These are phyloP conservation scores for Aspergillus hancockii DNA, from an alignment of 495 filamentous ascomycete genomes.

Conservation along the genomic window DNA sequence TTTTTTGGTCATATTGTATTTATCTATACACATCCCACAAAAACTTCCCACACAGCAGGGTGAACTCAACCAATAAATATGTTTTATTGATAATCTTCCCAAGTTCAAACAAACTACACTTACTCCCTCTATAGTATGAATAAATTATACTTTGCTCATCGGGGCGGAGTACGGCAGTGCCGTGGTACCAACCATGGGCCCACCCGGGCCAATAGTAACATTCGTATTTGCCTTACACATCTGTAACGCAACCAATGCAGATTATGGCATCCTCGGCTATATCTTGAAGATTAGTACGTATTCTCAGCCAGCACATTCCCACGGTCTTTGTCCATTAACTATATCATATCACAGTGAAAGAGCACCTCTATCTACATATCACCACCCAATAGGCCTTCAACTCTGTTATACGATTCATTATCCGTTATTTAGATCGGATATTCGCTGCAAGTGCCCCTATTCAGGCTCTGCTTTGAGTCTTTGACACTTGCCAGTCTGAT, in stretches of 20 bases:
- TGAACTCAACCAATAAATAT: too few species aligned
- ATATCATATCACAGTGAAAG: not conserved
- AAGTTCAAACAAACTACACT: too few species aligned
- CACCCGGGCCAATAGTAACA: not conserved
- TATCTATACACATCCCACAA: too few species aligned
- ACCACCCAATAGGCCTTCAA: too few species aligned
- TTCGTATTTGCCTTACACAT: slow-evolving; percentile 20
- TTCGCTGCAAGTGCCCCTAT: too few species aligned
- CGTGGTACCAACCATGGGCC: not conserved
- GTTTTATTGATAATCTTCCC: too few species aligned
- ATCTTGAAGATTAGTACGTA: not conserved
- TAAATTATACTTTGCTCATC: slow-evolving; percentile 10
- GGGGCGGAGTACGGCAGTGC: not conserved
- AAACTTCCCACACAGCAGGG: too few species aligned
- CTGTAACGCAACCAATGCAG: slow-evolving; percentile 4
- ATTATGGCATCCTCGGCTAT: slow-evolving; percentile 7
- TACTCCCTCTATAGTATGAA: slow-evolving; percentile 12
- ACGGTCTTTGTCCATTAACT: not conserved
- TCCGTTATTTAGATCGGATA: too few species aligned
- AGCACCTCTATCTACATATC: not conserved
- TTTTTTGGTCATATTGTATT: too few species aligned
- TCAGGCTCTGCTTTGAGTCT: too few species aligned
- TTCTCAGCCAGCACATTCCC: not conserved
- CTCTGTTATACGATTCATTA: too few species aligned
- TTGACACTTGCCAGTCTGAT: too few species aligned